Percentiles rank a stretch among this genome's conserved stretches.
Evolutionary conservation across 1,284 basidiomycete genomes (phyloP).

Genomic region (Athelia psychrophila): DNA sequence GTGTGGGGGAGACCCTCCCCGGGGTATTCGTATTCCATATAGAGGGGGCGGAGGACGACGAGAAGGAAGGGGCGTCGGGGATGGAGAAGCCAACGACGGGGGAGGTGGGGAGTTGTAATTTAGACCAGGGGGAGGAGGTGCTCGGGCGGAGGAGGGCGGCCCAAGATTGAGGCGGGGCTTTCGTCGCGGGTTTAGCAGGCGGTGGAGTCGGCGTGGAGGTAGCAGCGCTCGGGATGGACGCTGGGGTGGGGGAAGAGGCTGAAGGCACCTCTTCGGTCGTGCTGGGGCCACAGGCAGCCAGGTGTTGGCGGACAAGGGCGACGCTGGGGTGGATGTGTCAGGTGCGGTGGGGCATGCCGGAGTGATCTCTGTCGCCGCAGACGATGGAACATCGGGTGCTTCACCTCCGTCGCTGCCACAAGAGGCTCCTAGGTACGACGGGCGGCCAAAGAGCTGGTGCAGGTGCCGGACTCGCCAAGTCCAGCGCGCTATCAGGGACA

Average conservation of each 20-base stretch:
- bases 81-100: constrained; percentile 68
- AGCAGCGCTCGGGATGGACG: constrained; percentile 16
- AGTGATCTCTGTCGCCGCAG: constrained; percentile 32
- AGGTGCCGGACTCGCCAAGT: constrained; percentile 45
- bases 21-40: too few relatives aligned
- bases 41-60: constrained; percentile 10
- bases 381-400: constrained; percentile 31
- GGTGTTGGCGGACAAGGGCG: constrained; percentile 58
- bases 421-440: not conserved
- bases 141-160: constrained; percentile 64
- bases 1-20: constrained; percentile 33
- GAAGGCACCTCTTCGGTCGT: constrained; percentile 14
- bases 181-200: constrained; percentile 19
- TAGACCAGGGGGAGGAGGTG: constrained; percentile 34
- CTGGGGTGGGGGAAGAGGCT: constrained; percentile 11
- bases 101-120: constrained; percentile 55
- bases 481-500: constrained; percentile 51
- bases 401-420: not conserved
- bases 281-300: constrained; percentile 39
- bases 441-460: constrained; percentile 25
- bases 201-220: constrained; percentile 25
- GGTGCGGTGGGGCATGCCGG: constrained; percentile 38
- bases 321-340: constrained; percentile 48
- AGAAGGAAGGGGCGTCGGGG: constrained; percentile 36
- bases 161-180: constrained; percentile 61